Evolutionary conservation across 371 early-diverging fungal species (phyloP), one percentile per base, ranked within the genome.

Genomic region (Coemansia sp.): DNA sequence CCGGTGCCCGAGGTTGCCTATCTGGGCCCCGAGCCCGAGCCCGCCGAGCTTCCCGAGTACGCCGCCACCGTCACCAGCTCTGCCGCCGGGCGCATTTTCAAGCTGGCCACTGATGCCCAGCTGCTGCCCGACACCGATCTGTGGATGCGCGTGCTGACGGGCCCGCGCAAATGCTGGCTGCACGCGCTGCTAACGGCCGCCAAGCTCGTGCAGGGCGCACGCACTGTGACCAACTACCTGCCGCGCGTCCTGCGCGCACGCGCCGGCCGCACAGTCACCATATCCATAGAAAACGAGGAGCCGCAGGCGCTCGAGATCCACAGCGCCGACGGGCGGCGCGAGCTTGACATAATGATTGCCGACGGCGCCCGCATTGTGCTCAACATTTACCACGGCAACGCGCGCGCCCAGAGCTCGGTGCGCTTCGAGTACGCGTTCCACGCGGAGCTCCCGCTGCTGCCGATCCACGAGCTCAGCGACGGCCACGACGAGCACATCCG

Each of bases 381-480:
- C 16, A 53, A 16, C 53, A 14, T 69, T 12, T 49, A 49, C 39
- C 69, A 69, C 56, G 31, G 11, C 55, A 43, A 40, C 43, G 41
- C 33, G 16, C 20, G 41, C 26, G 26, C 54, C 7, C 43, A 55
- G 26, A 38, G 51, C 20, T 16, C 65, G 1, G 43, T 96, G 66
- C 68, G 82, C 42, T 85, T 95, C 63, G 69, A 81, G 64, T 96
- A 88, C 81, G 80, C 76, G 55, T 96, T 93, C 82, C 82, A 82
- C 50, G 93, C 95, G 52, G 84, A 84, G 58, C 84, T 86, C 65
- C 90, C 93, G 7, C 90, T 88, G 71, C 88, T 93, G 60, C 88
- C 90, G 39, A 88, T 97, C 63, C 96, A 94, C 63, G 95, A 97
- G 78, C 84, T 91, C 11, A 91, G 94, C 91, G 88, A 89, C 70